Evolutionary conservation across 345 rosid species (phyloP).

Genomic region (Populus nigra): DNA sequence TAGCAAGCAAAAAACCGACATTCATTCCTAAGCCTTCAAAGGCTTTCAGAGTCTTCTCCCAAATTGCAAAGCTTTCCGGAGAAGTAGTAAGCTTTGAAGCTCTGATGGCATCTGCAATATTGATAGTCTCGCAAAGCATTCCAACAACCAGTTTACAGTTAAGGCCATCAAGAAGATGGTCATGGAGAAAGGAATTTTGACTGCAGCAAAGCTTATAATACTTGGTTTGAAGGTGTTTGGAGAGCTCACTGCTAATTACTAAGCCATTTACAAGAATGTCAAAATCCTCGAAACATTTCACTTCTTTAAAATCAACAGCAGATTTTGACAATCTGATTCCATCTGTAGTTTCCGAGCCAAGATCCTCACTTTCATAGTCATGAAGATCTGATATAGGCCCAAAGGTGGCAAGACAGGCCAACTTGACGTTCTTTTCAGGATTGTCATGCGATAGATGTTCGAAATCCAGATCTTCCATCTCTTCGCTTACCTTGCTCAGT

Average conservation of each 20-base stretch:
- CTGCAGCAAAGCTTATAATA: slow-evolving; percentile 43
- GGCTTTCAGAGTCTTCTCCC: slow-evolving; percentile 37
- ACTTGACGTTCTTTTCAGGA: background rate
- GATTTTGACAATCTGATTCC: slow-evolving; percentile 29
- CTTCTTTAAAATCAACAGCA: slow-evolving; percentile 27
- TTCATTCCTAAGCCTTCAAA: slow-evolving; percentile 39
- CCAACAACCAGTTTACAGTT: slow-evolving; percentile 29
- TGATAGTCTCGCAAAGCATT: slow-evolving; percentile 23
- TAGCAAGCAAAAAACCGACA: slow-evolving; percentile 25
- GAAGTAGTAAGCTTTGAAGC: slow-evolving; percentile 29
- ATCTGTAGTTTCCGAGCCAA: slow-evolving; percentile 19
- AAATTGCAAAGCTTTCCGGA: slow-evolving; percentile 15
- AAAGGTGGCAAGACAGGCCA: background rate
- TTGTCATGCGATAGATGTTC: slow-evolving; percentile 4
- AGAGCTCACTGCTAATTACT: slow-evolving; percentile 30
- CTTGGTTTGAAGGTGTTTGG: slow-evolving; percentile 30
- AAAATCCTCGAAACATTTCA: slow-evolving; percentile 38
- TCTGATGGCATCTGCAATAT: slow-evolving; percentile 43
- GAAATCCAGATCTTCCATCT: slow-evolving; percentile 7
- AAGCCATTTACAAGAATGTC: slow-evolving; percentile 32
- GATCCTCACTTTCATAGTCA: slow-evolving; percentile 20
- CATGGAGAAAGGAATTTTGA: slow-evolving; percentile 38
- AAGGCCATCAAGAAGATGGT: slow-evolving; percentile 31
- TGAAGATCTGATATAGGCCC: slow-evolving; percentile 14
- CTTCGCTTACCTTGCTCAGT: background rate